Evolutionary conservation across 495 filamentous ascomycete genomes (phyloP).

Genomic region (Talaromyces liani): DNA sequence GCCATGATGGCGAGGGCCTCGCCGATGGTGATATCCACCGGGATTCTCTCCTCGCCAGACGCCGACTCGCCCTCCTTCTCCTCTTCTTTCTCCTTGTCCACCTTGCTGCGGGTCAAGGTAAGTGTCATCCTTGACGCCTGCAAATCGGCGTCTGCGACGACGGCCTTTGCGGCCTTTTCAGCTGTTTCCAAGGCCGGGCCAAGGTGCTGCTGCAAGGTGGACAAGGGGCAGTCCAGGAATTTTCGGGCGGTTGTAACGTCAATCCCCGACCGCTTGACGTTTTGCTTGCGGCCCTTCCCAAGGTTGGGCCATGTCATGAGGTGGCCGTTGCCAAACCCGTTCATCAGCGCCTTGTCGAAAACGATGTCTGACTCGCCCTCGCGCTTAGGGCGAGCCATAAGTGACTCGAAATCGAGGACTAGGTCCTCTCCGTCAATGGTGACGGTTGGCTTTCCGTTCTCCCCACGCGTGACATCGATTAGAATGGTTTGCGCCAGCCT

Average conservation of each 20-base stretch:
- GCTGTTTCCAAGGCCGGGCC: neutral
- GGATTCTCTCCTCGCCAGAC: neutral
- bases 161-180: neutral
- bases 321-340: neutral
- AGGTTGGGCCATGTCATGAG: neutral
- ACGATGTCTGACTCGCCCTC: neutral
- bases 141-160: neutral
- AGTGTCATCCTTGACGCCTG: neutral
- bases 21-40: neutral
- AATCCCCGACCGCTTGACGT: neutral
- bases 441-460: neutral
- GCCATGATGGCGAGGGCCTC: neutral
- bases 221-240: neutral
- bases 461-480: neutral
- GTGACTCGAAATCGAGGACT: neutral
- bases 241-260: neutral
- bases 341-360: conserved; percentile 3
- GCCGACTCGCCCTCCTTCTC: neutral
- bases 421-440: neutral
- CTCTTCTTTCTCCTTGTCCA: neutral
- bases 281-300: neutral
- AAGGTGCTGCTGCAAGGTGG: neutral
- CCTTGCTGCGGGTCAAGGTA: neutral
- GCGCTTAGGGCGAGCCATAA: neutral
- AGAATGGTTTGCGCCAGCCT: neutral